These are phyloP conservation scores for Penicillium verhagenii DNA, from an alignment of 495 filamentous ascomycete genomes.

Conservation along the genomic window DNA sequence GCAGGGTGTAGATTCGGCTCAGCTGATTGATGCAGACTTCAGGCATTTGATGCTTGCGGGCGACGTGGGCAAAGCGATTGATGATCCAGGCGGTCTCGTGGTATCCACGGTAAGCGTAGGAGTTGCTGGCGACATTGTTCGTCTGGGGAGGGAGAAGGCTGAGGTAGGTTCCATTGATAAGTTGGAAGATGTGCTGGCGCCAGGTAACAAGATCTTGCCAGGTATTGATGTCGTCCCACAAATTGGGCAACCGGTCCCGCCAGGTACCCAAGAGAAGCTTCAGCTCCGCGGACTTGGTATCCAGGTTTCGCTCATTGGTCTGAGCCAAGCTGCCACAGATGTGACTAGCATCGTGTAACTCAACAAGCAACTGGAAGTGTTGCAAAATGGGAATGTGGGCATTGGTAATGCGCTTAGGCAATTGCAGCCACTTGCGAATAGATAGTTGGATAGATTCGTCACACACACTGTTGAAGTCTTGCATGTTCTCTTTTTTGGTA, in stretches of 20 bases:
- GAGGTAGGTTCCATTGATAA: conserved; percentile 94
- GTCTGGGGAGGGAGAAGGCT: conserved; percentile 76
- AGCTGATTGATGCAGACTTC: conserved; percentile 97
- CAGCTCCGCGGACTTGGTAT: conserved; percentile 90
- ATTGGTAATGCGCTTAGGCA: conserved; percentile 89
- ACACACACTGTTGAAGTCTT: conserved; percentile 83
- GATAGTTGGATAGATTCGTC: conserved; percentile 96
- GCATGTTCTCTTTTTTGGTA: conserved; percentile 73
- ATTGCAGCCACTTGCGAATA: conserved; percentile 96
- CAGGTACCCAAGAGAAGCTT: conserved; percentile 93
- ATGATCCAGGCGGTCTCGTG: conserved; percentile 99
- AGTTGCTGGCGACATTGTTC: conserved; percentile 76
- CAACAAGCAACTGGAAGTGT: conserved; percentile 98
- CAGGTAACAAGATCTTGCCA: conserved; percentile 99
- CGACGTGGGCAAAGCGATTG: conserved; percentile 97
- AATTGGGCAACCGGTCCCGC: conserved; percentile 92
- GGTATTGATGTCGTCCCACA: conserved; percentile 98
- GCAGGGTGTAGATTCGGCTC: conserved; percentile 95
- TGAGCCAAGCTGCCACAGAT: conserved; percentile 85
- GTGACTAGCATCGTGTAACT: conserved; percentile 94
- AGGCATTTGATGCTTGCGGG: conserved; percentile 92
- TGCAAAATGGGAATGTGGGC: conserved; percentile 94
- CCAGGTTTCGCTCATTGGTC: conserved; percentile 82
- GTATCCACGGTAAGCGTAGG: conserved; percentile 94
- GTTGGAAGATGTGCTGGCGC: conserved; percentile 97